Base-by-base conservation (phyloP, 208 protist species). In the Trypanosoma mega region DNA sequence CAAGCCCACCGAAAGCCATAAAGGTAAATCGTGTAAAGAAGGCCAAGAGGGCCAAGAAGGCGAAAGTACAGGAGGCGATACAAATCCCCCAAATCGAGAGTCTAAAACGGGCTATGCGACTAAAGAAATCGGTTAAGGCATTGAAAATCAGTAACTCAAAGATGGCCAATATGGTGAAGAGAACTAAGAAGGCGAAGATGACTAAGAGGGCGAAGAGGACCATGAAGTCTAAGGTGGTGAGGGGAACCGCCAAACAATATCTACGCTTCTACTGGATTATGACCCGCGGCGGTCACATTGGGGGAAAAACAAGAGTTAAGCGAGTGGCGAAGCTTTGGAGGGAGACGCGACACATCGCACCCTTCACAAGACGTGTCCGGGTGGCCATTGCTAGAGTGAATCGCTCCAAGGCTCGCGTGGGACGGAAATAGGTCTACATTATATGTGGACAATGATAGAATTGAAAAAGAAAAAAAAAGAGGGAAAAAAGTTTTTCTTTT, bases 1-100 rank as follows among this genome's bases (percentile, higher is more conserved):
- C n/a, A n/a, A n/a, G n/a, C n/a, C n/a, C n/a, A n/a, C n/a, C 81
- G 24, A 62, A 69, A 68, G 63, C 48, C 45, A 27, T 39, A 50
- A 14, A 14, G 9, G 45, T 14, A 30, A 50, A 30, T 6, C 26
- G 8, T 16, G 45, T 7, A 11, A 43, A 8, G n/a, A 54, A 63
- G 48, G 21, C 44, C 27, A 48, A 23, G n/a, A 5, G 5, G 18
- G 21, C 34, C 21, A 59, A 50, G 21, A 43, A 33, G 26, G 3
- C 3, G 29, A 54, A 33, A 31, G 12, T 29, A 4, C 52, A 61
- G 30, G 16, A 24, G 30, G 20, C n/a, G n/a, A n/a, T n/a, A n/a
- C n/a, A n/a, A n/a, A n/a, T n/a, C n/a, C n/a, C n/a, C n/a, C n/a
- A n/a, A n/a, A n/a, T n/a, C n/a, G n/a, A n/a, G n/a, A n/a, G n/a